Percentiles rank a stretch among this genome's conserved stretches.
Conservation (phyloP, 1,139 yeast species). For the Scheffersomyces cryptocercus region DNA sequence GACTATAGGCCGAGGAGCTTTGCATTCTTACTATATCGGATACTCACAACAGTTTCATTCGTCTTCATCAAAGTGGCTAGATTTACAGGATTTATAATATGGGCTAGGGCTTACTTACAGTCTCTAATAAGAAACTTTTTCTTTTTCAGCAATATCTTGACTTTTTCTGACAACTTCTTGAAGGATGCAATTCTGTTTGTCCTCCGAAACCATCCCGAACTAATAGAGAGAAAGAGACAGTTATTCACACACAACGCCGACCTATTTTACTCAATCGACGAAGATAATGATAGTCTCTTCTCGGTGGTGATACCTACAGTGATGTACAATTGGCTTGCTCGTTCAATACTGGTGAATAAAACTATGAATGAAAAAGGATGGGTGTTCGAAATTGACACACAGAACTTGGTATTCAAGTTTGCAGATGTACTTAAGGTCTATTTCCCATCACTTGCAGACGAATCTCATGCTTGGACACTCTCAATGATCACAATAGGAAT, state of each 20-base stretch:
- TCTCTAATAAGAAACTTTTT: background rate
- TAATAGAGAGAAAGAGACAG: background rate
- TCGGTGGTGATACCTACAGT: background rate
- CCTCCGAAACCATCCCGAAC: background rate
- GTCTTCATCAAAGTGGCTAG: background rate
- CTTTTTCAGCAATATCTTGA: background rate
- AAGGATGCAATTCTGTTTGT: background rate
- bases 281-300: background rate
- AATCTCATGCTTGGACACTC: background rate
- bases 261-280: background rate
- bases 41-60: background rate
- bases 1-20: background rate
- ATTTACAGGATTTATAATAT: background rate
- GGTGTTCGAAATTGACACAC: background rate
- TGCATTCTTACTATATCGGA: background rate
- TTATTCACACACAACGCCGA: background rate
- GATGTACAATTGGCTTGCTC: background rate
- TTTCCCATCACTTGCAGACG: background rate
- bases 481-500: background rate
- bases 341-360: background rate
- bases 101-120: background rate
- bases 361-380: background rate
- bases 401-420: background rate
- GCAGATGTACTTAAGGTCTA: background rate
- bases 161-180: background rate